Evolutionary conservation across 2,329 filamentous ascomycete species (phyloP).

Genomic region (Sordariomycetes sp.): DNA sequence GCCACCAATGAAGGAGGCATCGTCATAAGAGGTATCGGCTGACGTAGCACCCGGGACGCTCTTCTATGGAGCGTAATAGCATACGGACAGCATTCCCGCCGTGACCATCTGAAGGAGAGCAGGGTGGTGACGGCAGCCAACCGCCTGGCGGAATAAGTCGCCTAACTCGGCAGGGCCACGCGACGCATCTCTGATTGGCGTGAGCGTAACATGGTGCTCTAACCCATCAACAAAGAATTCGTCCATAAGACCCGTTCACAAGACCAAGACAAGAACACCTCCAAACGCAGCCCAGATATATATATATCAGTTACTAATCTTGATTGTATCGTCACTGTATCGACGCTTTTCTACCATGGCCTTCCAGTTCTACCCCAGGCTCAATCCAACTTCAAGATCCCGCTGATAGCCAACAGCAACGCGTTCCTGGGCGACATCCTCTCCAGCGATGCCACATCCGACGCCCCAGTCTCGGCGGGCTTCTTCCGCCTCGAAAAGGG

Average conservation of each 20-base stretch:
- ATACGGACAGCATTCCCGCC: background rate
- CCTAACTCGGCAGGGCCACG: background rate
- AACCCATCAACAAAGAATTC: background rate
- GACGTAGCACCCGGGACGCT: background rate
- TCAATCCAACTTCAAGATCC: slow-evolving; percentile 46
- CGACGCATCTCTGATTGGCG: background rate
- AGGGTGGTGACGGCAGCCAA: background rate
- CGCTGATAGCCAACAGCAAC: slow-evolving; percentile 54
- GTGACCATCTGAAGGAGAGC: background rate
- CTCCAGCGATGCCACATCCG: slow-evolving; percentile 34
- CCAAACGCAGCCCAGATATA: background rate
- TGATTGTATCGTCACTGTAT: no score
- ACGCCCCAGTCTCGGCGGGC: slow-evolving; percentile 46
- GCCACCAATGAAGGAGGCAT: background rate
- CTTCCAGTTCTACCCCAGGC: slow-evolving; percentile 43
- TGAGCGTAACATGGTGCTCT: background rate
- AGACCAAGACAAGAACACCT: background rate
- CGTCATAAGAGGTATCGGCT: background rate
- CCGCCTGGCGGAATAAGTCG: background rate
- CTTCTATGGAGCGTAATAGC: background rate
- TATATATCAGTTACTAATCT: background rate
- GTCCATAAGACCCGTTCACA: background rate
- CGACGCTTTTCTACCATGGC: no score
- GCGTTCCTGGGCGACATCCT: slow-evolving; percentile 52
- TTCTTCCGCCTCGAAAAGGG: slow-evolving; percentile 58